Evolutionary conservation across 805 yeast genomes (phyloP).

Genomic region (Candida sakaeoensis): DNA sequence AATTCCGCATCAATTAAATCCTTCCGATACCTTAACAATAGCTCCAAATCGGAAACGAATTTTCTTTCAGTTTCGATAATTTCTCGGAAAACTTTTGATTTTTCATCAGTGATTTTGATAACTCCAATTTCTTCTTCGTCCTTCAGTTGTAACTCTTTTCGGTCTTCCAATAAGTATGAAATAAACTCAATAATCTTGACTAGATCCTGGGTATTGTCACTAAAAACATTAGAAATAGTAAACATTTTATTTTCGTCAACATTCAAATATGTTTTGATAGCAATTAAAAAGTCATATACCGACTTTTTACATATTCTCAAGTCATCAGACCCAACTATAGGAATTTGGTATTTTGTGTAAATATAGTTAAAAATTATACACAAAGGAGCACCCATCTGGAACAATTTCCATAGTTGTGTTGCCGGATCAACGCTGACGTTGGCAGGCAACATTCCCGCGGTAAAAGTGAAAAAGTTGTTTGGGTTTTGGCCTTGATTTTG

Average conservation of each 20-base stretch:
- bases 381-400: constrained; percentile 90
- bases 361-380: constrained; percentile 80
- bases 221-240: constrained; percentile 85
- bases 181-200: constrained; percentile 74
- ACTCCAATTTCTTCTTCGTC: constrained; percentile 18
- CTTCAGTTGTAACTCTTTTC: constrained; percentile 1
- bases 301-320: constrained; percentile 80
- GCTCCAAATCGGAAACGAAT: constrained; percentile 87
- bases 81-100: constrained; percentile 80
- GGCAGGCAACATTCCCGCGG: constrained; percentile 75
- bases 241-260: constrained; percentile 80
- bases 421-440: constrained; percentile 83
- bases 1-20: constrained; percentile 65
- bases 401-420: constrained; percentile 80
- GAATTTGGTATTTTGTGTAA: constrained; percentile 41
- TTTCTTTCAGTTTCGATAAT: constrained; percentile 86
- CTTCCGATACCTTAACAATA: constrained; percentile 59
- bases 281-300: constrained; percentile 83
- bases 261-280: constrained; percentile 73
- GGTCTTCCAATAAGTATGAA: constrained; percentile 46
- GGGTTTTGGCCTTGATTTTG: not conserved
- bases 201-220: constrained; percentile 75
- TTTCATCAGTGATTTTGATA: constrained; percentile 45
- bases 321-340: constrained; percentile 73
- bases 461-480: constrained; percentile 54